Evolutionary conservation across 1,139 yeast species (phyloP), one percentile per base, ranked within the genome.

Genomic region (Suhomyces maxii): DNA sequence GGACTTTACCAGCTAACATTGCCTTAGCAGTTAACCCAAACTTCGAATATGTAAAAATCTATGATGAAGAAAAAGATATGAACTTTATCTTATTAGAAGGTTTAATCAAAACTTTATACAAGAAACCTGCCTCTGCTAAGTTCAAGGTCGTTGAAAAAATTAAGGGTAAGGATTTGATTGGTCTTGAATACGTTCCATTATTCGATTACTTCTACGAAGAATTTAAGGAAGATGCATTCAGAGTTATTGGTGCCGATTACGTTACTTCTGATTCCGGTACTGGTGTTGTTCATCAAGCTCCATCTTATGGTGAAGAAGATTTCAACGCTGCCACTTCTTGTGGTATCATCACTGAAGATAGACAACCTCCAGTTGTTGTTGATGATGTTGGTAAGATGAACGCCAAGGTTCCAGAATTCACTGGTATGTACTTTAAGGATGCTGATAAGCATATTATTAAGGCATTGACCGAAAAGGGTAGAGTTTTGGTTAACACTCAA

Each of bases 281-380:
- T 47, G 99, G 99, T 84, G 83, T 93, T 65, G 99, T 93, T 53
- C 99, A 93, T 68, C 97, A 91, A 69, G 84, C 99, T 40, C 99
- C 99, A 55, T 95, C 99, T 42, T 95, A 90, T 73, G 99, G 99
- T 86, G 99, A 93, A 73, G 96, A 84, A 70, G 99, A 95, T 91
- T 90, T 83, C 79, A 80, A 78, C 54, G 96, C 86, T 53, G 87
- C 95, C 59, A 75, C 82, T 43, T 81, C 77, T 37, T 80, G 83
- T 36, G 97, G 96, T 51, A 73, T 93, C 60, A 86, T 91, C 54
- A 68, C 66, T 55, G 89, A 83, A 60, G 83, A 79, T 50, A 69
- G 80, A 56, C 69, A 76, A 11, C 93, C 97, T 44, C 99, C 99
- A 55, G 88, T 88, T 64, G 97, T 98, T 23, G 87, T 95, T 46